Evolutionary conservation across 1,284 basidiomycete genomes (phyloP).

Genomic region (Boletus semigastroideus): DNA sequence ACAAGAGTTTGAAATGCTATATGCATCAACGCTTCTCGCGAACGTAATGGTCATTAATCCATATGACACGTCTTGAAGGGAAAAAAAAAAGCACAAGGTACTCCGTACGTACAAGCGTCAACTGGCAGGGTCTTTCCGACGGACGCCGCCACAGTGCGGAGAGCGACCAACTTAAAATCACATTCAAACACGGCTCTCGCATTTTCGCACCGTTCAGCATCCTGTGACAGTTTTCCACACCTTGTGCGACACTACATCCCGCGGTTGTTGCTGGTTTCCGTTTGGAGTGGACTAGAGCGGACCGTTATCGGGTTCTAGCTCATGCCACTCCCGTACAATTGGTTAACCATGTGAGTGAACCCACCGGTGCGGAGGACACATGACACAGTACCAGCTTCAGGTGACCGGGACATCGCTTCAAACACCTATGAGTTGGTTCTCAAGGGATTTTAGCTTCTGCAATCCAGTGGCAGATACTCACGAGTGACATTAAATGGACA

Average conservation of each 20-base stretch:
- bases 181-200: slow-evolving; percentile 2
- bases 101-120: neutral
- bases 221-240: slow-evolving; percentile 12
- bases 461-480: slow-evolving; percentile 2
- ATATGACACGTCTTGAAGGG: neutral
- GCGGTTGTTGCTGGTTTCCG: neutral
- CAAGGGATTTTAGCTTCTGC: neutral
- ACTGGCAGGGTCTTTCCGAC: neutral
- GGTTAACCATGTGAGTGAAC: slow-evolving; percentile 3
- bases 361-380: slow-evolving; percentile 5
- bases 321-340: slow-evolving; percentile 4
- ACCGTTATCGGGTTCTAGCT: neutral
- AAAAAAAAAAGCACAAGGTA: slow-evolving; percentile 1
- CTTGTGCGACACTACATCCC: neutral
- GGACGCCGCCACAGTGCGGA: slow-evolving; percentile 5
- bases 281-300: neutral
- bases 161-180: slow-evolving; percentile 1
- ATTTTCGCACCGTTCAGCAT: slow-evolving; percentile 3
- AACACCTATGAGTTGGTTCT: slow-evolving; percentile 4
- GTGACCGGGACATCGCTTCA: slow-evolving; percentile 1
- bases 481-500: neutral
- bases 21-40: slow-evolving; percentile 5
- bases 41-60: slow-evolving; percentile 20
- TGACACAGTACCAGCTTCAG: neutral
- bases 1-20: neutral